phyloP scores from a whole-genome alignment of 352 stramenopile species.

The Thalassiosira sp. region DNA sequence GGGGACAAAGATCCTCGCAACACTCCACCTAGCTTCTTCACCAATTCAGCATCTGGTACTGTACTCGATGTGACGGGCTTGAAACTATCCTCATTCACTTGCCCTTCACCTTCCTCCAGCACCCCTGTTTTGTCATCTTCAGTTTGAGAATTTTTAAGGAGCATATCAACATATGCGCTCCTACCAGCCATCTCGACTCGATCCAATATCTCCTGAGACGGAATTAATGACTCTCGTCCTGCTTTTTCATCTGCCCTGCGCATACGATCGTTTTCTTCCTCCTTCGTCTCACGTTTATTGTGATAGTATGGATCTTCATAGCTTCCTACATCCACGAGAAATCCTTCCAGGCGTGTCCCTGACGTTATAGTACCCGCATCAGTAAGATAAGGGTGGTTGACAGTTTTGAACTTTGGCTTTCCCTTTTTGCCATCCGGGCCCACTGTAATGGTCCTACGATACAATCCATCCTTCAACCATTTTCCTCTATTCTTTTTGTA shows the following conservation, averaged over 20 bases:
- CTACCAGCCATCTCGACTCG: slow-evolving; percentile 68
- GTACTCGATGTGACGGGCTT: slow-evolving; percentile 49
- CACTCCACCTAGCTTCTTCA: slow-evolving; percentile 43
- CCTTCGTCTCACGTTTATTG: slow-evolving; percentile 61
- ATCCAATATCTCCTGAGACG: slow-evolving; percentile 67
- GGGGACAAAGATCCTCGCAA: slow-evolving; percentile 46
- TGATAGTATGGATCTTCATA: slow-evolving; percentile 78
- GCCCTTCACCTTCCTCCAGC: neutral
- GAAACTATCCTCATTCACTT: slow-evolving; percentile 34
- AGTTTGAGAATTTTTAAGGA: slow-evolving; percentile 30
- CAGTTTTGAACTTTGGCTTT: neutral
- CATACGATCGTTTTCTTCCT: slow-evolving; percentile 58
- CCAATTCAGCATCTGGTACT: slow-evolving; percentile 27
- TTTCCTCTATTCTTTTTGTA: slow-evolving; percentile 89
- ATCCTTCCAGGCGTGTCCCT: slow-evolving; percentile 87
- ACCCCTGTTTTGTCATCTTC: slow-evolving; percentile 19
- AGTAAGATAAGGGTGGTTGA: slow-evolving; percentile 87
- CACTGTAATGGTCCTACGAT: slow-evolving; percentile 23
- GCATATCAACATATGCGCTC: slow-evolving; percentile 69
- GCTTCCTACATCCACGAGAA: slow-evolving; percentile 83
- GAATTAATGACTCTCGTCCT: slow-evolving; percentile 50
- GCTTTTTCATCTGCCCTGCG: slow-evolving; percentile 52
- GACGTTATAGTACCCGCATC: slow-evolving; percentile 89
- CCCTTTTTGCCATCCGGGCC: slow-evolving; percentile 11
- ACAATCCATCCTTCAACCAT: slow-evolving; percentile 82